phyloP scores from a whole-genome alignment of 345 rosid genomes.

The Eucalyptus tenuipes region DNA sequence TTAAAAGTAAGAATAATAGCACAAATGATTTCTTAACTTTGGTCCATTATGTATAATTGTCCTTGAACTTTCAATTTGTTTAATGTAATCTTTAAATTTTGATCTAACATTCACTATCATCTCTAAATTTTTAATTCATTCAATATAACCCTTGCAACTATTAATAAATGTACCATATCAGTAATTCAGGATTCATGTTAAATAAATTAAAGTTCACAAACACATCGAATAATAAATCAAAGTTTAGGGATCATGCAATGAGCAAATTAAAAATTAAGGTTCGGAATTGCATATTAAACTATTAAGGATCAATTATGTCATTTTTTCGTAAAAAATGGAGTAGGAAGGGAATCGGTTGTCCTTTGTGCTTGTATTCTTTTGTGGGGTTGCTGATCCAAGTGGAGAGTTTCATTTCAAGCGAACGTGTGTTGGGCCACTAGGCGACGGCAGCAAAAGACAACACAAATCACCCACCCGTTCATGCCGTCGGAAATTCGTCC shows the following conservation, averaged over 20 bases:
- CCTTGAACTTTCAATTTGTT: no score
- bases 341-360: background rate
- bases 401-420: background rate
- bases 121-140: no score
- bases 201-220: background rate
- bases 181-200: no score
- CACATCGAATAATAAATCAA: background rate
- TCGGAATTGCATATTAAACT: background rate
- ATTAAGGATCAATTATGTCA: no score
- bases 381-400: background rate
- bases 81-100: no score
- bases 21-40: background rate
- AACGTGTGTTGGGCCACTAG: background rate
- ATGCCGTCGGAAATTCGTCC: background rate
- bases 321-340: no score
- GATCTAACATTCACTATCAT: no score
- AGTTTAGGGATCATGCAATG: rapidly evolving
- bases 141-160: rapidly evolving
- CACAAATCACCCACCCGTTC: background rate
- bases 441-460: background rate
- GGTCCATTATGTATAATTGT: rapidly evolving
- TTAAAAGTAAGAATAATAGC: background rate
- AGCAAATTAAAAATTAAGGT: background rate
- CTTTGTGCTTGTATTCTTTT: background rate
- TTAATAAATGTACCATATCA: no score